Evolutionary conservation across 2,329 filamentous ascomycete species (phyloP).

Genomic region (Colletotrichum lupini): DNA sequence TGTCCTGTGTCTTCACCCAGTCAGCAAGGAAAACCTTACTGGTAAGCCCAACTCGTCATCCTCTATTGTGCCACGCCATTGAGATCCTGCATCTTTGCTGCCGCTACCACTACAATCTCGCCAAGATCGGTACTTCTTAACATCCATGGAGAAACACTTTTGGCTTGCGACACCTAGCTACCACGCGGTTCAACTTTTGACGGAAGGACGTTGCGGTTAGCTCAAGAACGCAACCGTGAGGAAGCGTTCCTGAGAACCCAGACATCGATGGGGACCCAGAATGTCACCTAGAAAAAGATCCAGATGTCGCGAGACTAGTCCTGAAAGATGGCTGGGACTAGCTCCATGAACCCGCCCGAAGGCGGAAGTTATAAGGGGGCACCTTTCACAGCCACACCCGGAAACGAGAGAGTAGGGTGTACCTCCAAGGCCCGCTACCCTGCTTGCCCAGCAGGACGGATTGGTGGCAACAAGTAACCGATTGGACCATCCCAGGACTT

Average conservation of each 20-base stretch:
- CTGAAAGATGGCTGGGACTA: neutral
- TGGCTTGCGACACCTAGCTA: neutral
- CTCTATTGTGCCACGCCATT: neutral
- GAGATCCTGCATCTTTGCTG: constrained; percentile 21
- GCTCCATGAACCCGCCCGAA: neutral
- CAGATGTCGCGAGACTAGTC: neutral
- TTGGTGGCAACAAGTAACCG: neutral
- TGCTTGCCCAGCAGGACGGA: constrained; percentile 11
- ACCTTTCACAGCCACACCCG: constrained; percentile 17
- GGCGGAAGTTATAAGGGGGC: neutral
- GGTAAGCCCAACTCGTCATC: constrained; percentile 18
- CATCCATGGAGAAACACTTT: constrained; percentile 8
- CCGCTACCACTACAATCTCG: neutral
- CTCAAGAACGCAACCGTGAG: neutral
- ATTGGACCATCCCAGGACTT: constrained; percentile 3
- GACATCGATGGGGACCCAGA: neutral
- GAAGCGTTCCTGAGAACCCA: neutral
- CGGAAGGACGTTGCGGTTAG: neutral
- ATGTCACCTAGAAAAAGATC: neutral
- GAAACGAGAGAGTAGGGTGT: constrained; percentile 23
- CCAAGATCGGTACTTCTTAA: constrained; percentile 5
- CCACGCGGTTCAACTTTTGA: neutral
- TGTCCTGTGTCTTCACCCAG: constrained; percentile 12
- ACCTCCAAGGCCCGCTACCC: constrained; percentile 11
- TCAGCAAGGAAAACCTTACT: constrained; percentile 23